These are phyloP conservation scores for Zarea fungicola DNA, from an alignment of 2,329 filamentous ascomycete genomes.

Conservation along the genomic window DNA sequence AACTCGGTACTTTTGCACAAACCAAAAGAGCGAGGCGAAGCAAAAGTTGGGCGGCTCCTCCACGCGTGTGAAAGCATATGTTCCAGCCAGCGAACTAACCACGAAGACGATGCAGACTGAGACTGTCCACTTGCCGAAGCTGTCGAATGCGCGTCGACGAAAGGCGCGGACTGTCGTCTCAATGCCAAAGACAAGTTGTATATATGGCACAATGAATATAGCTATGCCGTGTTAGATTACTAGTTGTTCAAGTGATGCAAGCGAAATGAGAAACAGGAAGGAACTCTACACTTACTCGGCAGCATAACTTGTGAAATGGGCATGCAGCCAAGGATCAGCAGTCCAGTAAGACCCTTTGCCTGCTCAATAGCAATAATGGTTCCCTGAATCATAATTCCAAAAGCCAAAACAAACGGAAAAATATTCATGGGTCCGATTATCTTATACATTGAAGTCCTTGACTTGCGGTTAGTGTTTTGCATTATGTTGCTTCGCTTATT, in stretches of 20 bases:
- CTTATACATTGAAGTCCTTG: slow-evolving; percentile 33
- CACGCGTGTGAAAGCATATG: slow-evolving; percentile 54
- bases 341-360: slow-evolving; percentile 45
- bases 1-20: slow-evolving; percentile 55
- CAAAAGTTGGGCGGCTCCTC: slow-evolving; percentile 54
- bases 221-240: slow-evolving; percentile 34
- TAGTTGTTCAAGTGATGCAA: not conserved
- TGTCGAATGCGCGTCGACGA: slow-evolving; percentile 49
- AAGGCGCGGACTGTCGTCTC: slow-evolving; percentile 56
- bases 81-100: slow-evolving; percentile 45
- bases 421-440: slow-evolving; percentile 44
- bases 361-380: slow-evolving; percentile 53
- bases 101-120: slow-evolving; percentile 50
- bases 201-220: slow-evolving; percentile 61
- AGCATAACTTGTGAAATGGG: slow-evolving; percentile 53
- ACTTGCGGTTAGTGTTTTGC: not conserved
- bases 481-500: not conserved
- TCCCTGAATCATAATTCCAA: slow-evolving; percentile 54
- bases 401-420: slow-evolving; percentile 52
- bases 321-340: slow-evolving; percentile 49
- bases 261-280: no score
- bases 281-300: slow-evolving; percentile 52
- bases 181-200: slow-evolving; percentile 60
- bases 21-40: slow-evolving; percentile 65
- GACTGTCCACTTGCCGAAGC: slow-evolving; percentile 55